Base-by-base conservation (phyloP, 1,284 basidiomycete genomes). In the Pholiota adiposa region DNA sequence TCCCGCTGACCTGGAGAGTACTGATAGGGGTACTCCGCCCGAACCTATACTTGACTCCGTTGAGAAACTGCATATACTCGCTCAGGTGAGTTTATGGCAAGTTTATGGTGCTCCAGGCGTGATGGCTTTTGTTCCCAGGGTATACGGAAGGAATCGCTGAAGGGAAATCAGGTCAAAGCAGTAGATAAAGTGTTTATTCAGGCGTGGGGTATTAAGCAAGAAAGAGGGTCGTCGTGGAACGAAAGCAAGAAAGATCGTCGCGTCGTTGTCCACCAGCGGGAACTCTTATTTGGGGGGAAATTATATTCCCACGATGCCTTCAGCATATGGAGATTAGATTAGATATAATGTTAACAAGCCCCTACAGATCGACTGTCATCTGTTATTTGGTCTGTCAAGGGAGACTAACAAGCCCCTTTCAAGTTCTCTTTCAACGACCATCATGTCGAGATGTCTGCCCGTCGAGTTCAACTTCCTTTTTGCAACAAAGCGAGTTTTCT, bases 11-110 rank as follows among this genome's bases (percentile, higher is more conserved):
- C 19, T 44, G 19, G 11, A 56, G 12, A 14, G 50, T 54, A 50
- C 54, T 59, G 41, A 36, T 40, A 18, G 56, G 56, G 9, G 53
- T 63, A n/a, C 58, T 60, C 14, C 65, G 61, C 36, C 59, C 61
- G 36, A 66, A 61, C 41, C 60, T 63, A 41, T 67, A 65, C 38
- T 68, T 68, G 49, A 63, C 55, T 18, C 51, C 51, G 41, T 58
- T 51, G 16, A 53, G 19, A 41, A 31, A 58, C 38, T 54, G 56
- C 46, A 44, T 54, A 55, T 48, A 48, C 11, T 19, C 44, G 41
- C 31, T 46, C 36, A 54, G 48, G 23, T 23, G 34, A 27, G 18
- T 29, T 48, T 46, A 31, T 23, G 19, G 16, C 40, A n/a, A n/a
- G 38, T n/a, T 34, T 29, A 25, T 23, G 14, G 33, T n/a, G 3